phyloP scores from a whole-genome alignment of 495 filamentous ascomycete species.

The Trypethelium eluteriae region DNA sequence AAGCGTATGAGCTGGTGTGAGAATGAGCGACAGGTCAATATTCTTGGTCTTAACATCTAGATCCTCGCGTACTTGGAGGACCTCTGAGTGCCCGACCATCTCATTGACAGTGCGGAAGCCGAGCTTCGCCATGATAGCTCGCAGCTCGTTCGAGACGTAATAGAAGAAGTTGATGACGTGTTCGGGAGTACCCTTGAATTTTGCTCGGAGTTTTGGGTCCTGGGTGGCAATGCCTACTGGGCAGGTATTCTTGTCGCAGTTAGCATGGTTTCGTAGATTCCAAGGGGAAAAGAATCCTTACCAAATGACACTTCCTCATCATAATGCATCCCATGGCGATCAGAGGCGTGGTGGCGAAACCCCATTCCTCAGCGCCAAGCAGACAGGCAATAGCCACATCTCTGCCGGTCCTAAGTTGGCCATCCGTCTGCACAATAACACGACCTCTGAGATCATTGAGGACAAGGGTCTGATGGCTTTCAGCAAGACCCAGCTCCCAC shows the following conservation, averaged over 20 bases:
- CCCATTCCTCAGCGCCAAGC: constrained; percentile 95
- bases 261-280: constrained; percentile 11
- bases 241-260: constrained; percentile 59
- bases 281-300: neutral
- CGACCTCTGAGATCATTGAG: constrained; percentile 95
- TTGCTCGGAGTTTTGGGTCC: constrained; percentile 88
- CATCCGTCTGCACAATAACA: constrained; percentile 96
- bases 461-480: constrained; percentile 98
- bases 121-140: constrained; percentile 96
- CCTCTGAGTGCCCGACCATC: constrained; percentile 93
- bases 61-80: constrained; percentile 81
- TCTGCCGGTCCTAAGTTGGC: constrained; percentile 86
- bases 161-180: constrained; percentile 99
- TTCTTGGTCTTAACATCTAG: constrained; percentile 85
- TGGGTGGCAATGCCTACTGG: constrained; percentile 97
- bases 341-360: constrained; percentile 93
- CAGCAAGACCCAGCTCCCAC: constrained; percentile 95
- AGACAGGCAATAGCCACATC: constrained; percentile 95
- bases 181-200: constrained; percentile 90
- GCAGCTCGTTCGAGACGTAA: constrained; percentile 94
- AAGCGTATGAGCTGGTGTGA: constrained; percentile 93
- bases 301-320: constrained; percentile 66
- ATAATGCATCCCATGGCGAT: constrained; percentile 98
- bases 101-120: constrained; percentile 95
- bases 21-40: constrained; percentile 89